These are phyloP conservation scores for Melocanna baccifera DNA, from an alignment of 176 grass and related monocot genomes.

Conservation along the genomic window DNA sequence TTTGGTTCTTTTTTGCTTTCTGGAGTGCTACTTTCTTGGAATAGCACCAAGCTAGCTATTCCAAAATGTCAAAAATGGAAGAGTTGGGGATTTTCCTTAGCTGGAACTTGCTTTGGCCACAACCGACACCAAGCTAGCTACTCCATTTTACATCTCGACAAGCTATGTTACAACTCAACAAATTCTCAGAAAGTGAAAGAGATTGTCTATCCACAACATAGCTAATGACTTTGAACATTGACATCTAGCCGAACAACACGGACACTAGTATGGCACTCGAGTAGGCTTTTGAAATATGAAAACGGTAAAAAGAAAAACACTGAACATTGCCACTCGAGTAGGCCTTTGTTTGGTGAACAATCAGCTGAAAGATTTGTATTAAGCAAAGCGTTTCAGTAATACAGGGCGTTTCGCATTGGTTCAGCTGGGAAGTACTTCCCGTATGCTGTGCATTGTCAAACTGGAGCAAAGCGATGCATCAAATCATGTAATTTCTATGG, in stretches of 20 bases:
- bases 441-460: neutral
- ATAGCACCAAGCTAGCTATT: no score
- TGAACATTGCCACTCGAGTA: no score
- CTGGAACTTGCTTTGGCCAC: no score
- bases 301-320: neutral
- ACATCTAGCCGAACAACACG: neutral
- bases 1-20: no score
- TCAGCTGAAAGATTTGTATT: neutral
- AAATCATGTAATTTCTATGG: neutral
- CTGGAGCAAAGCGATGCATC: neutral
- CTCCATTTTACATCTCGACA: neutral
- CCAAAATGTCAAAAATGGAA: no score
- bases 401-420: constrained; percentile 4
- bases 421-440: neutral
- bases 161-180: neutral
- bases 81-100: no score
- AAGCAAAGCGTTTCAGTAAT: neutral
- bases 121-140: no score
- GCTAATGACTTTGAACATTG: neutral
- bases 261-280: neutral
- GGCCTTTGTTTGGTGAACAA: neutral
- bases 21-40: no score
- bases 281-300: neutral
- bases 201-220: neutral
- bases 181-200: no score